Evolutionary conservation across 352 stramenopile genomes (phyloP).

Genomic region (Pythium monospermum): DNA sequence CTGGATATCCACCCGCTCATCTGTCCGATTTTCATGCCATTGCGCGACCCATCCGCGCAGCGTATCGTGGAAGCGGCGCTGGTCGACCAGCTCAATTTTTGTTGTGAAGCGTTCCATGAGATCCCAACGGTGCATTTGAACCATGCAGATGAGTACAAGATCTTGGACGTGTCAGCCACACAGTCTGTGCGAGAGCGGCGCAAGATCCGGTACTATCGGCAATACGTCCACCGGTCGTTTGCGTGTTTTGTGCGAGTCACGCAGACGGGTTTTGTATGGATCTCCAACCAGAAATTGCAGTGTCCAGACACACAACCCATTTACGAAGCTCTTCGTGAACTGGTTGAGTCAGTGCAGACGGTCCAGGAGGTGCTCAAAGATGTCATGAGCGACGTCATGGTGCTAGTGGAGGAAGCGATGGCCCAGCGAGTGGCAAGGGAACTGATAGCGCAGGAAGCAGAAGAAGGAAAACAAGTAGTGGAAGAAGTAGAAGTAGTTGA

Average conservation of each 20-base stretch:
- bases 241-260: slow-evolving; percentile 72
- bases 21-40: slow-evolving; percentile 66
- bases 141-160: slow-evolving; percentile 49
- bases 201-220: slow-evolving; percentile 49
- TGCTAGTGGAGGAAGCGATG: background rate
- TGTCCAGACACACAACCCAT: slow-evolving; percentile 61
- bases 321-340: slow-evolving; percentile 54
- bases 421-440: no score
- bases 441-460: background rate
- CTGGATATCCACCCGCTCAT: slow-evolving; percentile 75
- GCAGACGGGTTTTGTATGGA: slow-evolving; percentile 73
- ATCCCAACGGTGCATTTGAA: slow-evolving; percentile 55
- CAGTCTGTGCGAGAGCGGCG: slow-evolving; percentile 21
- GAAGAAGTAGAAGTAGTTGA: background rate
- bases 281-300: slow-evolving; percentile 72
- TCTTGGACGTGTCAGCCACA: slow-evolving; percentile 8
- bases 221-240: slow-evolving; percentile 61
- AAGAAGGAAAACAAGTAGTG: background rate
- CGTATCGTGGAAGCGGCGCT: slow-evolving; percentile 56
- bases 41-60: slow-evolving; percentile 40
- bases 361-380: slow-evolving; percentile 33
- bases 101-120: slow-evolving; percentile 58
- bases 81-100: slow-evolving; percentile 61
- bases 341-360: slow-evolving; percentile 44
- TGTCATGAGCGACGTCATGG: slow-evolving; percentile 24